Evolutionary conservation across 2,329 filamentous ascomycete species (phyloP), one percentile per base, ranked within the genome.

Genomic region (Didymella pomorum): DNA sequence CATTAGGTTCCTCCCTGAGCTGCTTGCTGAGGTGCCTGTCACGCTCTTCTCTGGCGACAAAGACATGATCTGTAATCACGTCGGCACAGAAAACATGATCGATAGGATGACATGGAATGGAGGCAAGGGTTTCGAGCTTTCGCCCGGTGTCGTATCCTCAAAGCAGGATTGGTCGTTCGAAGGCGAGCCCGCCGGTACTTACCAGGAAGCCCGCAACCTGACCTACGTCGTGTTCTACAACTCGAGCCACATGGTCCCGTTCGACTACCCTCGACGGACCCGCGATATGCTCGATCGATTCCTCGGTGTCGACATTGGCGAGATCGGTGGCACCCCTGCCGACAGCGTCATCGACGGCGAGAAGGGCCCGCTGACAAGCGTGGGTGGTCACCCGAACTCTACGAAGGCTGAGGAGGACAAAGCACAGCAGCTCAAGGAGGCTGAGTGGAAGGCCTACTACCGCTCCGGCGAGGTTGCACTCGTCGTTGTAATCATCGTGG

Each of bases 241-340:
- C 76, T 88, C 92, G 16, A 96, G 91, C 48, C 95, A 99, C 78
- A 99, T 99, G 95, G 95, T 99, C 1, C 96, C 95, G 0, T 98
- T 95, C 72, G 94, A 99, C 77, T 91, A 90, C 69, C 89, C 94
- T 1, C 88, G 92, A 46, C 89, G 93, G 60, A 90, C 89, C 20
- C 87, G 94, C 61, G 95, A 98, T 76, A 99, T 99, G 95, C 87
- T 99, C 16, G 94, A 99, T 78, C 90, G 95, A 39, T 97, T 99
- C 79, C 92, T 98, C 85, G 87, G 87, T 47, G 92, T 99, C 39
- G 93, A 98, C 73, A 96, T 98, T 65, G 90, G 87, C 68, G 89
- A 86, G 71, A 96, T 97, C 65, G 94, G 94, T 58, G 93, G 92
- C 49, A 80, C 81, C 50, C 92, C 93, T 0, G 85, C 88, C 1